Conservation (phyloP, 192 early-diverging fungal genomes). For the Linnemannia elongata region DNA sequence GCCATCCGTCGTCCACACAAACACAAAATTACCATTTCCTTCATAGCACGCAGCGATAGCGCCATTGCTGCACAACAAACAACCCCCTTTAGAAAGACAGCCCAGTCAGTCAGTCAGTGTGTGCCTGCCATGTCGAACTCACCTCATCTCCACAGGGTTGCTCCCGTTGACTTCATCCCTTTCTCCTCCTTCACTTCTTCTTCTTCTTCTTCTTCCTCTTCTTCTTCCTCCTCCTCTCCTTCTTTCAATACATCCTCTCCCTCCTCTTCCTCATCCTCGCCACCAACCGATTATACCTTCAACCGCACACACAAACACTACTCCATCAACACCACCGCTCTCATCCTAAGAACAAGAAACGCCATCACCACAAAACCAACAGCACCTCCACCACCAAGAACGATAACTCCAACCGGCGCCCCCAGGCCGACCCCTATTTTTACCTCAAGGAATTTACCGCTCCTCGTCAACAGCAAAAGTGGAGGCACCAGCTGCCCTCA, state of each 20-base stretch:
- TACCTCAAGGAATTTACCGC: neutral
- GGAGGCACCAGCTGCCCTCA: neutral
- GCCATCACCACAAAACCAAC: neutral
- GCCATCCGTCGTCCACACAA: neutral
- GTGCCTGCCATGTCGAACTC: neutral
- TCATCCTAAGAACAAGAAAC: neutral
- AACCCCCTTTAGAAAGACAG: too few species aligned
- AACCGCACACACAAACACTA: neutral
- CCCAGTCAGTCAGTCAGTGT: too few species aligned
- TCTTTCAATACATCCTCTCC: too few species aligned
- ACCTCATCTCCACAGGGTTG: neutral
- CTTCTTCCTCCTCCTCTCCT: neutral
- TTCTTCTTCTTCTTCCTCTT: neutral
- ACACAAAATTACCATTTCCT: too few species aligned
- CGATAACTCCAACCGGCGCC: neutral
- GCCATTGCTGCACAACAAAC: too few species aligned
- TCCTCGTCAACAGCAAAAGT: constrained; percentile 15
- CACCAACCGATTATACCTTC: too few species aligned
- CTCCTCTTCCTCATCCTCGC: too few species aligned
- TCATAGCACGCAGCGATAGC: too few species aligned
- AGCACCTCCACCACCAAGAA: neutral
- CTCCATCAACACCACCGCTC: too few species aligned
- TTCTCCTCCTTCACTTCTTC: neutral
- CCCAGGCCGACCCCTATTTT: neutral
- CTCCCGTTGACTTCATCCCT: neutral